Conservation (phyloP, 108 stramenopile species). For the Nitzschia palea region DNA sequence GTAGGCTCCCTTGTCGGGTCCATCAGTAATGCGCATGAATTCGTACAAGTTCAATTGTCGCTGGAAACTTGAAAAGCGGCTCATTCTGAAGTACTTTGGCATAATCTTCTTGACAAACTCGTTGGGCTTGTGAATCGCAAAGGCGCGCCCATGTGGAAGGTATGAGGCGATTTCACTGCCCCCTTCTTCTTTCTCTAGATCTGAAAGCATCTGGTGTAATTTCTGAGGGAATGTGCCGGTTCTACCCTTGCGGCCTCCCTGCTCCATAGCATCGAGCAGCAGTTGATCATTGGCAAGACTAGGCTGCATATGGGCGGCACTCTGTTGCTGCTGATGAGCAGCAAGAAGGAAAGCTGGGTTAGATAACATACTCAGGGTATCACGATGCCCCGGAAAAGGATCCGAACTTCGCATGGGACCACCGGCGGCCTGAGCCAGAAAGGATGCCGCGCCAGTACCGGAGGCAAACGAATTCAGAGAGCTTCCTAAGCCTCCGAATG, state of each 20-base stretch:
- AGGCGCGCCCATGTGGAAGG: constrained; percentile 68
- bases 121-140: constrained; percentile 61
- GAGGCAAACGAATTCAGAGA: no score
- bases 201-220: constrained; percentile 71
- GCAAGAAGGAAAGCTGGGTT: background rate
- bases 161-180: constrained; percentile 43
- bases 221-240: constrained; percentile 59
- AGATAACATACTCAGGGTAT: background rate
- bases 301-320: background rate
- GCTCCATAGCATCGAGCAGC: constrained; percentile 9
- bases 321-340: background rate
- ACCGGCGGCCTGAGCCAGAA: no score
- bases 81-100: constrained; percentile 84
- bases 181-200: constrained; percentile 58
- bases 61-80: constrained; percentile 79
- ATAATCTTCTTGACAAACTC: constrained; percentile 65
- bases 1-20: constrained; percentile 59
- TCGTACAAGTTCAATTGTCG: constrained; percentile 72
- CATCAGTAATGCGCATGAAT: constrained; percentile 47
- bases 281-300: constrained; percentile 3
- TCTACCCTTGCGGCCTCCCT: constrained; percentile 1
- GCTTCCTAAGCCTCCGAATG: no score
- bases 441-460: no score
- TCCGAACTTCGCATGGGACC: no score
- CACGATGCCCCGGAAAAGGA: no score